Percentiles rank a stretch among this genome's conserved stretches.
phyloP scores from a whole-genome alignment of 1,284 basidiomycete species.

The Fereydounia khargensis region DNA sequence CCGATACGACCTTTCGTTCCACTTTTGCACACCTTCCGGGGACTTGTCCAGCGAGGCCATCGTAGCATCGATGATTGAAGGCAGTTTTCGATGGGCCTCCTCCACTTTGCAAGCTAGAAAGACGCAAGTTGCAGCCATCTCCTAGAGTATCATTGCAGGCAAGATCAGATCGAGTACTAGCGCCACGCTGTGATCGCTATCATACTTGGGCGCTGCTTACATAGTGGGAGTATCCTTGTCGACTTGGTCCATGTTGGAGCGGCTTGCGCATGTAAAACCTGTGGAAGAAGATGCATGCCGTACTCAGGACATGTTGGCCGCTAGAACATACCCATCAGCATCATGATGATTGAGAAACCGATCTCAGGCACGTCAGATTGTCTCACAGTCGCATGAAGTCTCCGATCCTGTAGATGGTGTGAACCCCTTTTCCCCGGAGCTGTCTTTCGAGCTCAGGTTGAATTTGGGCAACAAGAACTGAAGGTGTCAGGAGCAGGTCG shows the following conservation, averaged over 20 bases:
- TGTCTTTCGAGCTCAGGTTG: slow-evolving; percentile 34
- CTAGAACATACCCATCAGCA: too few relatives aligned
- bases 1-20: slow-evolving; percentile 37
- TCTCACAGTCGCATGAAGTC: slow-evolving; percentile 42
- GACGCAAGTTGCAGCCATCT: slow-evolving; percentile 82
- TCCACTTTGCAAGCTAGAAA: slow-evolving; percentile 90
- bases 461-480: slow-evolving; percentile 22
- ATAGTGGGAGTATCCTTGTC: slow-evolving; percentile 58
- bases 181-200: too few relatives aligned
- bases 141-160: slow-evolving; percentile 60
- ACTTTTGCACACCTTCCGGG: slow-evolving; percentile 56
- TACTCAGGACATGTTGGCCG: slow-evolving; percentile 45
- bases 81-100: slow-evolving; percentile 80
- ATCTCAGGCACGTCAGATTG: neutral
- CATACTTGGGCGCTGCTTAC: slow-evolving; percentile 59
- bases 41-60: slow-evolving; percentile 68
- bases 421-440: slow-evolving; percentile 41
- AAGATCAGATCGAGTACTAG: neutral
- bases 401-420: slow-evolving; percentile 46
- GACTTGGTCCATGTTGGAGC: slow-evolving; percentile 64
- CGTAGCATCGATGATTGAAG: slow-evolving; percentile 74
- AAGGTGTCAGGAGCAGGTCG: slow-evolving; percentile 33
- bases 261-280: slow-evolving; percentile 90
- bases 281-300: slow-evolving; percentile 82
- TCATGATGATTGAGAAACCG: neutral